Percentiles rank a stretch among this genome's conserved stretches.
Conservation (phyloP, 345 rosid genomes). For the Microcos paniculata region DNA sequence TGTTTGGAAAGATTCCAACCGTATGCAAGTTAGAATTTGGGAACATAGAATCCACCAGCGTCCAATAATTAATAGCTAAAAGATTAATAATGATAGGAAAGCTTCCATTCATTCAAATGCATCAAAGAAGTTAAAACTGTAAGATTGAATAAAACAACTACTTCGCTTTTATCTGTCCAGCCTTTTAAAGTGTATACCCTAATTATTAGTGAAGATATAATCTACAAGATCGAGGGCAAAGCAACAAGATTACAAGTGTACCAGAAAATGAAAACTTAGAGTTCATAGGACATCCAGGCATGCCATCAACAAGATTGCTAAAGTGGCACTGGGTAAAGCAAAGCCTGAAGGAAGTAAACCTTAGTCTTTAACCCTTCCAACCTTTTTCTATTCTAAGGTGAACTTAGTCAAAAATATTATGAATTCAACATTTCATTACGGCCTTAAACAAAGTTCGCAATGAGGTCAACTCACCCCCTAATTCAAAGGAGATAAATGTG, state of each 20-base stretch:
- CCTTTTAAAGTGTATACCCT: not conserved
- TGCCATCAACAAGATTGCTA: not conserved
- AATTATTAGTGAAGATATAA: not conserved
- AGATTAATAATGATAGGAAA: not conserved
- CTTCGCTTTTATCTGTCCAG: too few relatives aligned
- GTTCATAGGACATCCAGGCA: not conserved
- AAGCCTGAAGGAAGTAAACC: not conserved
- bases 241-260: not conserved
- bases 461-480: too few relatives aligned
- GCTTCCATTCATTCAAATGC: not conserved
- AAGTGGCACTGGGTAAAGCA: slow-evolving; percentile 2
- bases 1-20: too few relatives aligned
- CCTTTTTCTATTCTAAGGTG: not conserved
- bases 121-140: not conserved
- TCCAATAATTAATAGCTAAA: not conserved
- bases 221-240: not conserved
- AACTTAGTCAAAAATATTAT: not conserved
- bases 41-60: not conserved
- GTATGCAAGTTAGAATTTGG: not conserved
- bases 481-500: too few relatives aligned
- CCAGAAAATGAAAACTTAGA: not conserved
- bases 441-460: not conserved
- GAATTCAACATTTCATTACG: not conserved
- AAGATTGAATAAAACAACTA: not conserved
- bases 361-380: not conserved